Conservation (phyloP, 176 grass and related monocot species). For the Alopecurus myosuroides region DNA sequence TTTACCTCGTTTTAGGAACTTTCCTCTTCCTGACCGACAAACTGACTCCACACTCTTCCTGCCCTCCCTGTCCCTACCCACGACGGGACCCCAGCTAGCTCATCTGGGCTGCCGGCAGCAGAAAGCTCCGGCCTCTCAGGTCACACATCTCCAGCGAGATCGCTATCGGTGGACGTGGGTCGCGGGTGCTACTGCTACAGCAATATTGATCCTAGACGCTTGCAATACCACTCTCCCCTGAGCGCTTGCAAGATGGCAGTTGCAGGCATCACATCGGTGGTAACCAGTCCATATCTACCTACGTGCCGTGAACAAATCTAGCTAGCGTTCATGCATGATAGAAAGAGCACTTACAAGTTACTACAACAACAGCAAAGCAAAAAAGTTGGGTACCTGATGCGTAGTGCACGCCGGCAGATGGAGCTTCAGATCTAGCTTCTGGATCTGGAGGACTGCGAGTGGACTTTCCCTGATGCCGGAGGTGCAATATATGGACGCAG, state of each 20-base stretch:
- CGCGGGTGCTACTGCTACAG: background rate
- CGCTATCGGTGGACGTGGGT: background rate
- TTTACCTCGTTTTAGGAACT: background rate
- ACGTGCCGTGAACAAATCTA: background rate
- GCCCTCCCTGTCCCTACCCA: background rate
- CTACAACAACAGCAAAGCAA: background rate
- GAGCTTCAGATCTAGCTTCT: background rate
- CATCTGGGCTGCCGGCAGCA: background rate
- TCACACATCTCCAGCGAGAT: background rate
- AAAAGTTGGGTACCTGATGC: background rate
- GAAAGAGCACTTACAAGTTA: background rate
- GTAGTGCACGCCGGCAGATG: background rate
- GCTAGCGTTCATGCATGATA: background rate
- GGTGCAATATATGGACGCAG: background rate
- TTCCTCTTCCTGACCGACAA: background rate
- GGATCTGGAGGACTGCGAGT: background rate
- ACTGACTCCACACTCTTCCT: background rate
- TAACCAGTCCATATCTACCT: background rate
- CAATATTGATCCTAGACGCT: background rate
- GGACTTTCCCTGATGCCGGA: background rate
- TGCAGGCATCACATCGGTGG: too few relatives aligned
- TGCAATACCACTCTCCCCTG: background rate
- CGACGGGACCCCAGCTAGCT: background rate
- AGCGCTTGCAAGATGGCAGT: background rate
- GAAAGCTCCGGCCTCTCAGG: background rate